These are phyloP conservation scores for Dictyostelium capitatum DNA, from an alignment of 78 protist genomes.

Conservation along the genomic window DNA sequence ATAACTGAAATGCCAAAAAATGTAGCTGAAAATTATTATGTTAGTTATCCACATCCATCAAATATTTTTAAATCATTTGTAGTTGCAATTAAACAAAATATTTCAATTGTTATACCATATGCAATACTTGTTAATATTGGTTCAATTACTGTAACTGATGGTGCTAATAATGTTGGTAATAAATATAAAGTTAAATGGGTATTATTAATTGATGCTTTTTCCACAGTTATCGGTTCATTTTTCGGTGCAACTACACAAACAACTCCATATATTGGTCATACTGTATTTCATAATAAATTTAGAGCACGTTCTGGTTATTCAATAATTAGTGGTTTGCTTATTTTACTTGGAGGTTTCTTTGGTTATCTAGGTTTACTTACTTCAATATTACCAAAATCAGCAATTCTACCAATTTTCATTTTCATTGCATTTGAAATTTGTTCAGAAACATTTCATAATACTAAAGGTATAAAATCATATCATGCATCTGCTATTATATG, in stretches of 20 bases:
- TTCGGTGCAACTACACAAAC: constrained; percentile 58
- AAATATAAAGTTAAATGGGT: constrained; percentile 37
- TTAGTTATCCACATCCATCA: constrained; percentile 59
- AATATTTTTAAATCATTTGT: constrained; percentile 27
- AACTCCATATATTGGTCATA: constrained; percentile 70
- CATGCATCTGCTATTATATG: constrained; percentile 59
- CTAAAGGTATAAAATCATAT: constrained; percentile 37
- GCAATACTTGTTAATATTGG: constrained; percentile 76
- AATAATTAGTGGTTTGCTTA: constrained; percentile 40
- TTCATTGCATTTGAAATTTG: constrained; percentile 69
- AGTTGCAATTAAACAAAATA: constrained; percentile 44
- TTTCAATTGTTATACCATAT: constrained; percentile 66
- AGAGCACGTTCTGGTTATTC: constrained; percentile 72
- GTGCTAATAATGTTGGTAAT: constrained; percentile 32
- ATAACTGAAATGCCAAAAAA: constrained; percentile 25
- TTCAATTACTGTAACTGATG: constrained; percentile 45
- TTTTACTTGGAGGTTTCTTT: constrained; percentile 65
- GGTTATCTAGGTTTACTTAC: constrained; percentile 49
- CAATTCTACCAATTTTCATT: constrained; percentile 68
- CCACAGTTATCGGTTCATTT: constrained; percentile 53
- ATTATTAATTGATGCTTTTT: constrained; percentile 12
- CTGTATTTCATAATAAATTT: constrained; percentile 57
- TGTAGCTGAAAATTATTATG: neutral
- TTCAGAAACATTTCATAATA: constrained; percentile 25
- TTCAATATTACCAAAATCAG: constrained; percentile 71